Percentiles rank a stretch among this genome's conserved stretches.
Conservation (phyloP, 768 basidiomycete genomes). For the Pisolithus microcarpus region DNA sequence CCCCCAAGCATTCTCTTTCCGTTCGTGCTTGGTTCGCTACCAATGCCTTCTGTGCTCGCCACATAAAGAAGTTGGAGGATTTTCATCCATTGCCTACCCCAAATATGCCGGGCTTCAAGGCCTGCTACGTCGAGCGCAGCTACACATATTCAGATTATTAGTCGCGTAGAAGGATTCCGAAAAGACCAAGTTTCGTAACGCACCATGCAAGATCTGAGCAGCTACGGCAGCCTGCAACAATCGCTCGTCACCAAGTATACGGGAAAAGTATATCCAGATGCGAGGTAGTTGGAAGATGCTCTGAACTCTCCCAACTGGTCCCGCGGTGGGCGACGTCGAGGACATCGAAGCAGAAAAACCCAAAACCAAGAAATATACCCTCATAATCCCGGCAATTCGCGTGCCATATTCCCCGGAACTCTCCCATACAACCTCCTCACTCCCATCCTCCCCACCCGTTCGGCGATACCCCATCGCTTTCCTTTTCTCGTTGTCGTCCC, state of each 20-base stretch:
- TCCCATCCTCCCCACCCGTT: slow-evolving; percentile 10
- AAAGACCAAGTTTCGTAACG: slow-evolving; percentile 18
- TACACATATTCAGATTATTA: too few relatives aligned
- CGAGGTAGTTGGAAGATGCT: slow-evolving; percentile 53
- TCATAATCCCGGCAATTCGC: slow-evolving; percentile 72
- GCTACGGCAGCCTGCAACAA: slow-evolving; percentile 54
- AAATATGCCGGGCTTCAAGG: slow-evolving; percentile 47
- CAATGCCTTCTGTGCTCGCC: slow-evolving; percentile 51
- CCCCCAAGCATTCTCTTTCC: slow-evolving; percentile 49
- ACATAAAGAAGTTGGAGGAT: slow-evolving; percentile 60
- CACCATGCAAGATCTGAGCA: slow-evolving; percentile 63
- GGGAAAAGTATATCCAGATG: slow-evolving; percentile 67
- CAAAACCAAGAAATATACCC: slow-evolving; percentile 79
- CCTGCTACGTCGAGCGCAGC: slow-evolving; percentile 71
- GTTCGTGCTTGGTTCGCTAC: slow-evolving; percentile 19
- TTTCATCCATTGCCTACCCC: slow-evolving; percentile 79
- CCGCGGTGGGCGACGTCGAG: too few relatives aligned
- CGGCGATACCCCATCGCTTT: slow-evolving; percentile 56
- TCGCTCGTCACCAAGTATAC: slow-evolving; percentile 46
- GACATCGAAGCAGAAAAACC: slow-evolving; percentile 31
- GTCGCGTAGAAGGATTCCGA: too few relatives aligned
- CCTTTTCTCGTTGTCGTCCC: slow-evolving; percentile 33
- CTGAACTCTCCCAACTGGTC: background rate
- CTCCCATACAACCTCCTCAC: slow-evolving; percentile 40
- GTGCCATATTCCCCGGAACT: slow-evolving; percentile 50